Conservation (phyloP, 2,329 filamentous ascomycete species). For the Pseudogymnoascus sp. region DNA sequence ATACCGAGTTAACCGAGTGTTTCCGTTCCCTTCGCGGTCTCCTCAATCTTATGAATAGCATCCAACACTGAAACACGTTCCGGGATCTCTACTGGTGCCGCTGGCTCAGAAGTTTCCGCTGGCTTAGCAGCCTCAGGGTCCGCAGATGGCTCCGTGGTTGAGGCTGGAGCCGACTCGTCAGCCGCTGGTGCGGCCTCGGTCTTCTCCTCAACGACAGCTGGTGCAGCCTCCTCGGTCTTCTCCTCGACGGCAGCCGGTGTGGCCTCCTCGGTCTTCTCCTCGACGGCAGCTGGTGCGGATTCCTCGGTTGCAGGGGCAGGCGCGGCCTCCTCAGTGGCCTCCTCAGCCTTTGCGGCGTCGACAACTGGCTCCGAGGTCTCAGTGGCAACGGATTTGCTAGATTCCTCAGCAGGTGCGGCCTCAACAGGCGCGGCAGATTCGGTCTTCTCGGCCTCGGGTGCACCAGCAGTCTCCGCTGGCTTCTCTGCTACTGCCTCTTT, state of each 20-base stretch:
- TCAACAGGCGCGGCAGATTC: background rate
- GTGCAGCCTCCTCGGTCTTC: background rate
- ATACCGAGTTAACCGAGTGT: background rate
- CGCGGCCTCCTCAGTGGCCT: background rate
- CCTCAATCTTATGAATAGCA: constrained; percentile 3
- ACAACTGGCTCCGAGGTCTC: background rate
- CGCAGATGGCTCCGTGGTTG: background rate
- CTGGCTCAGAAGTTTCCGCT: background rate
- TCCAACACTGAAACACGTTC: background rate
- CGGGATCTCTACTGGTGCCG: background rate
- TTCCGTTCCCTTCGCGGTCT: background rate
- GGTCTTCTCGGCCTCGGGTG: background rate
- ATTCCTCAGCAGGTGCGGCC: background rate
- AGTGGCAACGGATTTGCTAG: background rate
- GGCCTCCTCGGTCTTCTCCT: background rate
- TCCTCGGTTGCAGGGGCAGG: background rate
- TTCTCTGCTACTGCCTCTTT: background rate
- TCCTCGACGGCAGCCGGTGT: background rate
- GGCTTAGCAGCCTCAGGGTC: background rate
- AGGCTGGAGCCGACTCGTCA: background rate
- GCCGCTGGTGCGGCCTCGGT: background rate
- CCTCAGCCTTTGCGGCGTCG: background rate
- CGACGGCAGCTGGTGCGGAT: background rate
- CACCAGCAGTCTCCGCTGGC: background rate
- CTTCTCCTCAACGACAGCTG: background rate